Base-by-base conservation (phyloP, 202 grass and related monocot species). In the Schoenoplectus triqueter region DNA sequence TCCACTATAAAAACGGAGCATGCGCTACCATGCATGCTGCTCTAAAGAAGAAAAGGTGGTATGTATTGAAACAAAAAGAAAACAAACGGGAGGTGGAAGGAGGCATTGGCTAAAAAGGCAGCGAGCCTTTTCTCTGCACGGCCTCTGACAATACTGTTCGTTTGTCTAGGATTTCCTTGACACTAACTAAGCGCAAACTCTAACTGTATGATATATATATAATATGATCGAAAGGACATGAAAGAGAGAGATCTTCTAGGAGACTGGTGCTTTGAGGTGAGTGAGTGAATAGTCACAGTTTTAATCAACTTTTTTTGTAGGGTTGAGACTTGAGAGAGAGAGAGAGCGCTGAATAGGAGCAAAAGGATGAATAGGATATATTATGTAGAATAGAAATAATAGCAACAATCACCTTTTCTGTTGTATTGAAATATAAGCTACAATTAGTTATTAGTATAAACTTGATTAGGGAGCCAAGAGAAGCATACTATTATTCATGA, bases 101-200 rank as follows among this genome's bases (percentile, higher is more conserved):
- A 76, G 70, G 83, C 59, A 80, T 44, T 56, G 59, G 50, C 55
- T 64, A 87, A 89, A 89, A 84, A 90, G 80, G 79, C 48, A 22
- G 31, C 20, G 6, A 73, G 40, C 14, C 54, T 80, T 67, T 80
- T 85, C 84, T 83, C 80, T 84, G 63, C 84, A 84, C 80, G 70
- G 84, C 51, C 4, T 80, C 88, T 90, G 88, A 90, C 85, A 47
- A 22, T 50, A 65, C 84, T 87, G 88, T 90, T 82, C 17, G 44
- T 86, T 84, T 90, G 85, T 90, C 88, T 90, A 65, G 72, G 45
- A 80, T 83, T 66, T 90, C 45, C 85, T 59, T 86, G 85, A 78
- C 85, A 87, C 20, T 82, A 83, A 84, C 85, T 39, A 69, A 86
- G 71, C 10, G 55, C 69, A 76, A 73, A 78, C 82, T 73, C 15